Evolutionary conservation across 2,329 filamentous ascomycete genomes (phyloP).

Genomic region (Bipolaris gigantea): DNA sequence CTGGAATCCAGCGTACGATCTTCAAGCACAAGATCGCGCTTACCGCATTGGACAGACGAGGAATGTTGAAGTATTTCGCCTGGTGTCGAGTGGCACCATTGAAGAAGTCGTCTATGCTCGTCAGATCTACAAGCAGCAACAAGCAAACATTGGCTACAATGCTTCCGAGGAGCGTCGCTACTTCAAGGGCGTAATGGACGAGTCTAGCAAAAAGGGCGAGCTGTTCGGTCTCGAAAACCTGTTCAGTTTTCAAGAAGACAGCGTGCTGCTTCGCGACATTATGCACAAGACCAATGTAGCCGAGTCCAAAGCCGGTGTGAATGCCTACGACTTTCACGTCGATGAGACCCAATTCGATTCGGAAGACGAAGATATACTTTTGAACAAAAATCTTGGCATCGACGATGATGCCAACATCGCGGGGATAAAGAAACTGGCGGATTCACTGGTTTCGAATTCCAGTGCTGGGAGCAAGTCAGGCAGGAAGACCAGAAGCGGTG

Average conservation of each 20-base stretch:
- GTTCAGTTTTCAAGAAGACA: slow-evolving; percentile 77
- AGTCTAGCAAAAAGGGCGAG: slow-evolving; percentile 81
- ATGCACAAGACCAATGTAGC: slow-evolving; percentile 98
- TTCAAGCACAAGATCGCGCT: slow-evolving; percentile 94
- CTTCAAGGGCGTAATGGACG: slow-evolving; percentile 90
- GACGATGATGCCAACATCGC: slow-evolving; percentile 46
- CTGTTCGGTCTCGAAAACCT: slow-evolving; percentile 90
- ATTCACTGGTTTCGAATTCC: slow-evolving; percentile 33
- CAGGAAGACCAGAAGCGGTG: slow-evolving; percentile 52
- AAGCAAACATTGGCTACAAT: slow-evolving; percentile 95
- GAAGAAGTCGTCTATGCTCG: slow-evolving; percentile 97
- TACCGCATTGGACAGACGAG: slow-evolving; percentile 92
- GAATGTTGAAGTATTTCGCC: slow-evolving; percentile 92
- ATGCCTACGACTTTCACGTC: slow-evolving; percentile 71
- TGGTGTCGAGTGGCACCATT: slow-evolving; percentile 88
- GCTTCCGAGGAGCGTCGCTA: slow-evolving; percentile 91
- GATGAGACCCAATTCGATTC: slow-evolving; percentile 34
- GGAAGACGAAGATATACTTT: slow-evolving; percentile 32
- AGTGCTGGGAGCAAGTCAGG: slow-evolving; percentile 28
- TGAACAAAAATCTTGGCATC: slow-evolving; percentile 32
- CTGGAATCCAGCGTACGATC: slow-evolving; percentile 94
- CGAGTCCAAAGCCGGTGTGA: slow-evolving; percentile 83
- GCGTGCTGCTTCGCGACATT: slow-evolving; percentile 85
- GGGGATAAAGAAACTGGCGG: slow-evolving; percentile 61
- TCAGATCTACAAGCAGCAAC: slow-evolving; percentile 98